Evolutionary conservation across 2,329 filamentous ascomycete genomes (phyloP), one percentile per base, ranked within the genome.

Genomic region (Trichoderma aggressivum): DNA sequence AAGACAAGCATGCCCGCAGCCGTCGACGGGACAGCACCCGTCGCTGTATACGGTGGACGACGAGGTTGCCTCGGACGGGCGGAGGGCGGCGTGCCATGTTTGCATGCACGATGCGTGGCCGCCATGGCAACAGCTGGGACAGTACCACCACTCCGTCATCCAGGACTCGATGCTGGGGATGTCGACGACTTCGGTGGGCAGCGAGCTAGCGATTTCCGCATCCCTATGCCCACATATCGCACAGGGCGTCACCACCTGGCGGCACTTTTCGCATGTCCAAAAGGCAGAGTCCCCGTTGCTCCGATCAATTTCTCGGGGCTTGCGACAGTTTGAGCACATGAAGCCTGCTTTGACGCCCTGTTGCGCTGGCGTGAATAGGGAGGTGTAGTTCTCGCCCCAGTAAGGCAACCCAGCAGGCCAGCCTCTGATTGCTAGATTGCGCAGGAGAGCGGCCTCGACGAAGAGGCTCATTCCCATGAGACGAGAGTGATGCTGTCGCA

Each of bases 1-100:
- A 0, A 91, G 82, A 72, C 89, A 91, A 32, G 87, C 87, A 75
- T 91, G 89, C 3, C 88, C 86, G 76, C 89, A 91, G 0, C 89
- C 89, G 73, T 90, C 88, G n/a, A 89, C 79, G 2, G 89, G 89
- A 73, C 89, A 91, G 77, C 86, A 89, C 0, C 89, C 89, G 61
- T 86, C 87, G 36, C 85, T 86, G 73, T 78, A 82, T 26, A 80
- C 79, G 34, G 75, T 72, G 0, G 77, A 73, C 1, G 73, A 72
- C 5, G 73, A 72, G 5, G 73, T 34, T 10, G 71, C 71, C 21
- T 75, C 74, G 39, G 70, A 24, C 12, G 80, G 74, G 36, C 75
- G 75, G 2, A 77, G 70, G 7, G 82, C 76, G 0, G 82, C 82
- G 77, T 91, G 89, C 89, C 89, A 91, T 2, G 82, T 82, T 68